Evolutionary conservation across 2,329 filamentous ascomycete species (phyloP).

Genomic region (Capronia americana): DNA sequence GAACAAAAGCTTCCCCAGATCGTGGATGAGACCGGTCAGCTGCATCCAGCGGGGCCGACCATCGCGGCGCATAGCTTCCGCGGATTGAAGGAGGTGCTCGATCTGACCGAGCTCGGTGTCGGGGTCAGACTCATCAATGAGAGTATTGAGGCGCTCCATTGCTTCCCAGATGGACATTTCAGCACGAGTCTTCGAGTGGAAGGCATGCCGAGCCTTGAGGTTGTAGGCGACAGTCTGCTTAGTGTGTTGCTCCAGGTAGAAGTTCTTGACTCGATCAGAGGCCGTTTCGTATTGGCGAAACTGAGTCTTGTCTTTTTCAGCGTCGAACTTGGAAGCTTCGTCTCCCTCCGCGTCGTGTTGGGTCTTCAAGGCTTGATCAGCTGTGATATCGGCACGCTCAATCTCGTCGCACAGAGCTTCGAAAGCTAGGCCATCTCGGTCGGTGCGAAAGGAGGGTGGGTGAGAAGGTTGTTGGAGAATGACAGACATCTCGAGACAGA

Average conservation of each 20-base stretch:
- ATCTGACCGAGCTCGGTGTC: constrained; percentile 88
- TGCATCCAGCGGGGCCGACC: constrained; percentile 58
- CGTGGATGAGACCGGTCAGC: constrained; percentile 55
- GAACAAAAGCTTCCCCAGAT: constrained; percentile 55
- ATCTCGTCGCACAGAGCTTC: constrained; percentile 66
- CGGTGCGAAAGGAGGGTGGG: constrained; percentile 40
- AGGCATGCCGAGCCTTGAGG: constrained; percentile 75
- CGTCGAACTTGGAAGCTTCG: constrained; percentile 70
- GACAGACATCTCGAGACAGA: constrained; percentile 27
- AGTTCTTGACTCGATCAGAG: constrained; percentile 82
- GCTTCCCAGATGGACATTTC: constrained; percentile 89
- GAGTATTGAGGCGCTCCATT: constrained; percentile 88
- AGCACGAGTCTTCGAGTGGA: constrained; percentile 70
- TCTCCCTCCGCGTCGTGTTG: constrained; percentile 47
- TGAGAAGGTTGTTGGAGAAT: constrained; percentile 33
- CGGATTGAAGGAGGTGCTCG: constrained; percentile 85
- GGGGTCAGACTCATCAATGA: constrained; percentile 89
- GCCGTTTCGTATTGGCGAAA: constrained; percentile 85
- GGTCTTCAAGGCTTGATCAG: constrained; percentile 59
- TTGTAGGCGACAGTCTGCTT: constrained; percentile 73
- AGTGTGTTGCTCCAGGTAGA: constrained; percentile 76
- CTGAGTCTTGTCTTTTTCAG: constrained; percentile 76
- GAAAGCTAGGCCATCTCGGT: constrained; percentile 63
- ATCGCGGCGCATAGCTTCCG: constrained; percentile 86
- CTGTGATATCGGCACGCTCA: constrained; percentile 66